Evolutionary conservation across 108 stramenopile species (phyloP).

Genomic region (Schizochytrium sp.): DNA sequence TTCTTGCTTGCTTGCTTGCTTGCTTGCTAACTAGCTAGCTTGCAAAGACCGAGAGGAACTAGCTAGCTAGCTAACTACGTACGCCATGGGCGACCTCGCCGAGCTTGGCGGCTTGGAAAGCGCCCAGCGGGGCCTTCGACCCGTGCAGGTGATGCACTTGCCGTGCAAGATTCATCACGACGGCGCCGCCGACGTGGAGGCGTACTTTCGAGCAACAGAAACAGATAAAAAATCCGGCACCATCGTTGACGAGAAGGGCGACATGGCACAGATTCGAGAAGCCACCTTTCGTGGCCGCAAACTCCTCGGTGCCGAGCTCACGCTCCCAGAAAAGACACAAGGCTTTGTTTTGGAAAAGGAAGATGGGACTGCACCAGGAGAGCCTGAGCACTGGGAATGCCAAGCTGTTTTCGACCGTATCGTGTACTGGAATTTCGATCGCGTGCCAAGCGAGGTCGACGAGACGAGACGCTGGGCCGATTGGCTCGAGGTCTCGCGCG

Average conservation of each 20-base stretch:
- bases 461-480: neutral
- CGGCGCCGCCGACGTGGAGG: neutral
- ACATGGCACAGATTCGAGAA: neutral
- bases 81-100: too few relatives aligned
- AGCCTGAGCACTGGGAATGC: neutral
- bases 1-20: too few relatives aligned
- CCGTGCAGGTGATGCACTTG: neutral
- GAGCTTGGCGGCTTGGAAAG: too few relatives aligned
- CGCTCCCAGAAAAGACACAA: neutral
- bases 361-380: neutral
- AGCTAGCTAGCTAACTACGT: too few relatives aligned
- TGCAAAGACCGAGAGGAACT: too few relatives aligned
- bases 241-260: neutral
- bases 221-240: neutral
- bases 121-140: too few relatives aligned
- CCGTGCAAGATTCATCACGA: neutral
- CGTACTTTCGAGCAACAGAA: neutral
- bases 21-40: too few relatives aligned
- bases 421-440: slow-evolving; percentile 1
- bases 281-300: slow-evolving; percentile 1
- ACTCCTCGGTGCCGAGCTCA: neutral
- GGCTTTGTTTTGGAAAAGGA: neutral
- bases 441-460: neutral
- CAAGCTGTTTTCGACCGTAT: neutral
- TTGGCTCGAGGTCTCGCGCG: neutral